These are phyloP conservation scores for Albugo laibachii DNA, from an alignment of 352 stramenopile species.

Conservation along the genomic window DNA sequence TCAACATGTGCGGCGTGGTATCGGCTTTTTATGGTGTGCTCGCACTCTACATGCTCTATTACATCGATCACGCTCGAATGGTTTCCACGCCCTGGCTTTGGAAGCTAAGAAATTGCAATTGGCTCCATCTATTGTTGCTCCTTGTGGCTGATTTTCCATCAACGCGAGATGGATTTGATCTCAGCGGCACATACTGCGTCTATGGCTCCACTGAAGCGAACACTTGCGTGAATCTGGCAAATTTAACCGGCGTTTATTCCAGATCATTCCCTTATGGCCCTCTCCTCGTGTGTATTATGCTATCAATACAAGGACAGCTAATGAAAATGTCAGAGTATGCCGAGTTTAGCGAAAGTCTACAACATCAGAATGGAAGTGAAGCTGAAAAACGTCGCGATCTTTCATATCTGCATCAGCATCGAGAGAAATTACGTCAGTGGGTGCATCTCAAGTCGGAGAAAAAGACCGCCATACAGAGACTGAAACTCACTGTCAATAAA, in stretches of 20 bases:
- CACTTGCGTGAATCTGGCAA: constrained; percentile 42
- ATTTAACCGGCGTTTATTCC: constrained; percentile 40
- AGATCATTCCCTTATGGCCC: constrained; percentile 29
- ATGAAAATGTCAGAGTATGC: constrained; percentile 4
- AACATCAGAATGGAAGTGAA: no score
- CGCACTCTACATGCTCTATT: constrained; percentile 56
- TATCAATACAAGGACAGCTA: constrained; percentile 73
- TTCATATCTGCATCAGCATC: constrained; percentile 10
- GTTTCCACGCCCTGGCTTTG: constrained; percentile 44
- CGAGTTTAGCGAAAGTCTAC: no score
- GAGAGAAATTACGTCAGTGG: constrained; percentile 44
- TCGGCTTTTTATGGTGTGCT: constrained; percentile 57
- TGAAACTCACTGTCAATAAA: constrained; percentile 78
- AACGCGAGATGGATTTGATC: constrained; percentile 34
- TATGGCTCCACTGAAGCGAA: constrained; percentile 10
- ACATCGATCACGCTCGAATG: constrained; percentile 39
- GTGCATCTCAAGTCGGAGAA: constrained; percentile 70
- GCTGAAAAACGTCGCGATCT: no score
- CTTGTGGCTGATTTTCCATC: constrained; percentile 16
- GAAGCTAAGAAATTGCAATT: constrained; percentile 62
- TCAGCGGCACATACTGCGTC: constrained; percentile 25
- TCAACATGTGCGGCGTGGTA: constrained; percentile 39
- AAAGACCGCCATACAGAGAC: constrained; percentile 49
- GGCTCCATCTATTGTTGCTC: constrained; percentile 62
- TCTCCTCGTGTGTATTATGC: constrained; percentile 63